Percentiles rank a stretch among this genome's conserved stretches.
phyloP scores from a whole-genome alignment of 352 stramenopile genomes.

The Phytophthora kernoviae region DNA sequence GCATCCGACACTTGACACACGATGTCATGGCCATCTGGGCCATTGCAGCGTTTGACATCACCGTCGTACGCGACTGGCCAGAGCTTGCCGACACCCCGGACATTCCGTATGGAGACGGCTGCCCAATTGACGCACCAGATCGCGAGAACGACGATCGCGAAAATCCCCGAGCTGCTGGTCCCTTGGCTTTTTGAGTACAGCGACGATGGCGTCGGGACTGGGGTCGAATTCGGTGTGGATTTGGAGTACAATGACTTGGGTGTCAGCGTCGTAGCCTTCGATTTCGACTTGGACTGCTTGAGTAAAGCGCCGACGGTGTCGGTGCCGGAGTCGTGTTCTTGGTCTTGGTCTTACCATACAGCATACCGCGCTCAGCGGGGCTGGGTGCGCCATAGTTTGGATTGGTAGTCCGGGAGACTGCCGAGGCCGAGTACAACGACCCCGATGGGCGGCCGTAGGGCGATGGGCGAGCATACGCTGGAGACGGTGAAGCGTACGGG shows the following conservation, averaged over 20 bases:
- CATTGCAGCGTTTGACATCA: constrained; percentile 4
- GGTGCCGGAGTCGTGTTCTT: constrained; percentile 22
- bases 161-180: constrained; percentile 16
- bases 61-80: constrained; percentile 11
- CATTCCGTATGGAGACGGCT: constrained; percentile 32
- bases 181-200: constrained; percentile 36
- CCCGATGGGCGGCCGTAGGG: constrained; percentile 17
- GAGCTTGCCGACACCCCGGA: constrained; percentile 19
- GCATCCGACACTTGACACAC: constrained; percentile 60
- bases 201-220: constrained; percentile 27
- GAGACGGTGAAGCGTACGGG: constrained; percentile 23
- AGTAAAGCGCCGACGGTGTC: constrained; percentile 24
- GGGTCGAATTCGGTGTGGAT: constrained; percentile 17
- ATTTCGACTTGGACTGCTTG: constrained; percentile 28
- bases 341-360: constrained; percentile 35
- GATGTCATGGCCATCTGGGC: constrained; percentile 19
- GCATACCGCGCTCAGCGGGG: constrained; percentile 28
- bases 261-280: constrained; percentile 5
- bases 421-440: constrained; percentile 31
- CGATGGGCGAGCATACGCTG: constrained; percentile 20
- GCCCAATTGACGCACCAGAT: constrained; percentile 21
- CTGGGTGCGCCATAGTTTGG: constrained; percentile 23
- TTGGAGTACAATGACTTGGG: constrained; percentile 33
- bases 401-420: constrained; percentile 10
- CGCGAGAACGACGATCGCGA: constrained; percentile 26